These are phyloP conservation scores for Cicer cuneatum DNA, from an alignment of 306 rosid genomes.

Conservation along the genomic window DNA sequence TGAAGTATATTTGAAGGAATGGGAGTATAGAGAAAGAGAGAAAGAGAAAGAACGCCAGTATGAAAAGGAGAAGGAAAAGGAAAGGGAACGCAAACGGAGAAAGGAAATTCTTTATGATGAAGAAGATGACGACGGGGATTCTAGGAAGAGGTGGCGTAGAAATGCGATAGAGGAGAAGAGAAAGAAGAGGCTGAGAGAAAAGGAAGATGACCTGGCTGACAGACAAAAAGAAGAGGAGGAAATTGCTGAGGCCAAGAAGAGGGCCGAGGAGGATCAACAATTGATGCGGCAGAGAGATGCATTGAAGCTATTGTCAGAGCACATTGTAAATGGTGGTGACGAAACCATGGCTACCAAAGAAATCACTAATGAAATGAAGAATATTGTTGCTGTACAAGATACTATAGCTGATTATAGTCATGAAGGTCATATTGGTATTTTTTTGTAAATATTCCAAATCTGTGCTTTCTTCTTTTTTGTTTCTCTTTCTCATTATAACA, in stretches of 20 bases:
- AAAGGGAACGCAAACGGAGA: conserved; percentile 89
- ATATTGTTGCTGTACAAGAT: conserved; percentile 52
- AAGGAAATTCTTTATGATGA: conserved; percentile 87
- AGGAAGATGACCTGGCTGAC: conserved; percentile 86
- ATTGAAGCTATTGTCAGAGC: conserved; percentile 58
- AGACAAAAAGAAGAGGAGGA: conserved; percentile 84
- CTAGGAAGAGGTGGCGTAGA: conserved; percentile 93
- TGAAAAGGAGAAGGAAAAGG: conserved; percentile 95
- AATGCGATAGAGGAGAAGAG: conserved; percentile 87
- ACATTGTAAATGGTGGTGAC: conserved; percentile 50
- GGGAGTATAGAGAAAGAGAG: conserved; percentile 98
- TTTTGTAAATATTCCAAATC: conserved; percentile 15
- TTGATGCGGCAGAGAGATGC: conserved; percentile 66
- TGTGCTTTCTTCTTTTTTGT: not conserved
- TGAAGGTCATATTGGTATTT: conserved; percentile 65
- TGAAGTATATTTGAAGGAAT: conserved; percentile 86
- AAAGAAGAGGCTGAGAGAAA: conserved; percentile 86
- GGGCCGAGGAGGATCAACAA: conserved; percentile 77
- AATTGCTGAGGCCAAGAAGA: conserved; percentile 82
- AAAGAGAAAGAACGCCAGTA: conserved; percentile 89
- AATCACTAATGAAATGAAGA: conserved; percentile 54
- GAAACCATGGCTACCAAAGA: conserved; percentile 53
- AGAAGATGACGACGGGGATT: conserved; percentile 96
- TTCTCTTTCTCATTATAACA: conserved; percentile 27
- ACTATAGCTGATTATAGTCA: conserved; percentile 52